A percentile compares a stretch with the other conserved stretches of the same genome.
Evolutionary conservation across 1,139 yeast genomes (phyloP).

Genomic region (Chernovozyma sophiae-reginae): DNA sequence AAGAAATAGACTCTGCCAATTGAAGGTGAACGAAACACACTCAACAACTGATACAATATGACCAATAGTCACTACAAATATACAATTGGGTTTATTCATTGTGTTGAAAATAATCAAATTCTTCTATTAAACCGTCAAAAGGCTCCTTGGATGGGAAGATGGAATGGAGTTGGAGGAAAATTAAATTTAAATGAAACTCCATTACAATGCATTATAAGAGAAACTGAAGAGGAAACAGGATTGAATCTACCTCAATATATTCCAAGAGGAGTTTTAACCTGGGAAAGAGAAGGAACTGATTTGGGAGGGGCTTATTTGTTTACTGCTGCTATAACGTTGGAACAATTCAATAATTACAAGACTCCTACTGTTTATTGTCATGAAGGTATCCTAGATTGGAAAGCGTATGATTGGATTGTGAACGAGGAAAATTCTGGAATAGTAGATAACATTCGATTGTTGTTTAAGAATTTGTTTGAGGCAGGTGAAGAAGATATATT

Average conservation of each 20-base stretch:
- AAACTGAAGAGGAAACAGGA: constrained; percentile 45
- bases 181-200: constrained; percentile 35
- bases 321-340: constrained; percentile 31
- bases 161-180: constrained; percentile 53
- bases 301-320: constrained; percentile 41
- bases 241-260: constrained; percentile 24
- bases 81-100: constrained; percentile 38
- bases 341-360: constrained; percentile 20
- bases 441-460: constrained; percentile 36
- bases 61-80: constrained; percentile 15
- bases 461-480: constrained; percentile 24
- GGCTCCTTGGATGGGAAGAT: constrained; percentile 50
- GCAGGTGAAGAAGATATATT: constrained; percentile 21
- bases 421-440: constrained; percentile 40
- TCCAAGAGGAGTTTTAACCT: constrained; percentile 35
- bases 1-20: too few species aligned
- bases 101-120: constrained; percentile 28
- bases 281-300: constrained; percentile 29
- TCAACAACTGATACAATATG: too few species aligned
- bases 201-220: constrained; percentile 38
- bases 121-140: constrained; percentile 41
- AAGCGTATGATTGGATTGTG: constrained; percentile 34
- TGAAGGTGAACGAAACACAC: too few species aligned
- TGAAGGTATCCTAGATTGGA: constrained; percentile 49
- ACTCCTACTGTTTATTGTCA: constrained; percentile 24